Percentiles rank a stretch among this genome's conserved stretches.
Conservation (phyloP, 768 basidiomycete species). For the Infundibulicybe gibba region DNA sequence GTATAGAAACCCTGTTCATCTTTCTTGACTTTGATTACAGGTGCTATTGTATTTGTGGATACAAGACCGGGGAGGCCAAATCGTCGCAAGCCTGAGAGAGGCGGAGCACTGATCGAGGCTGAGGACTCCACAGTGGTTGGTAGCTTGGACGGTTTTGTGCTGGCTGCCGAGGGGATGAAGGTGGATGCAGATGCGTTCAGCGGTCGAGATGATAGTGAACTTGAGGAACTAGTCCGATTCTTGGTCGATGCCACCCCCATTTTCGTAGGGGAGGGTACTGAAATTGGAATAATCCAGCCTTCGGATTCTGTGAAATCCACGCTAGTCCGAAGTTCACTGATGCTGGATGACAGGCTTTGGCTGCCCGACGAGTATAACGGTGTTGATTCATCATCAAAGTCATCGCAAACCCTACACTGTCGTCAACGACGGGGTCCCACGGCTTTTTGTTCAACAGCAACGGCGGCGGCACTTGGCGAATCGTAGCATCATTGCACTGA, state of each 20-base stretch:
- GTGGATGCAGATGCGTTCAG: conserved; percentile 44
- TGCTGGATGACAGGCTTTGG: conserved; percentile 9
- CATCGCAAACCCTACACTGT: conserved; percentile 24
- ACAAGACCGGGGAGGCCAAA: conserved; percentile 49
- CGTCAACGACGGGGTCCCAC: conserved; percentile 40
- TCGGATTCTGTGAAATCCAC: conserved; percentile 41
- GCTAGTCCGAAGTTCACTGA: conserved; percentile 18
- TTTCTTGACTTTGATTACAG: conserved; percentile 41
- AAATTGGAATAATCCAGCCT: conserved; percentile 39
- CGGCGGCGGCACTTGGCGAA: no score
- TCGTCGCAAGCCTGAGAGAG: conserved; percentile 22
- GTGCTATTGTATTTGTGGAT: conserved; percentile 25
- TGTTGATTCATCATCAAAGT: conserved; percentile 3
- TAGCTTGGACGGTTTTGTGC: conserved; percentile 17
- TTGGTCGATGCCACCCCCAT: conserved; percentile 30
- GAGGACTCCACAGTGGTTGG: conserved; percentile 16
- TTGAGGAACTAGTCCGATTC: conserved; percentile 12
- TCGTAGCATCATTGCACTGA: no score
- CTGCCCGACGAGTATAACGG: conserved; percentile 1
- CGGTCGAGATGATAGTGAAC: conserved; percentile 20
- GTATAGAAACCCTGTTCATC: conserved; percentile 52
- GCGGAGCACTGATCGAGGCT: conserved; percentile 9
- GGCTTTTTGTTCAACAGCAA: conserved; percentile 18
- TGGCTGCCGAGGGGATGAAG: conserved; percentile 36
- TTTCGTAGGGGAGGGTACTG: conserved; percentile 50